phyloP scores from a whole-genome alignment of 257 asterid genomes.

The Euphrasia confusa region DNA sequence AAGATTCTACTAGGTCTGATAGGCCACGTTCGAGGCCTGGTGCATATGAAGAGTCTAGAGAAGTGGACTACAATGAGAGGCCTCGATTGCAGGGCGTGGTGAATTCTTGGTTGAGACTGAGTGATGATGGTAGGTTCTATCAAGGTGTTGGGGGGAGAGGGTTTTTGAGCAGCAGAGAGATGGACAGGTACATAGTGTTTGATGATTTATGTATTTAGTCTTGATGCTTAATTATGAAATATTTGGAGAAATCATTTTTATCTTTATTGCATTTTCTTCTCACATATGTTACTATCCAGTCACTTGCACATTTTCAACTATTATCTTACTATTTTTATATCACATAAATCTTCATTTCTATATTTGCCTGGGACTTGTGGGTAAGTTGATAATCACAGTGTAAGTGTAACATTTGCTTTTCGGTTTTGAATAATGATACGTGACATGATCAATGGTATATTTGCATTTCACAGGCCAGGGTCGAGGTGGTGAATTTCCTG shows the following conservation, averaged over 20 bases:
- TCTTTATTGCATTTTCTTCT: no score
- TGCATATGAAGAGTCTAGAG: conserved; percentile 46
- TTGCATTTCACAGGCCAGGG: conserved; percentile 48
- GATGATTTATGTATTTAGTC: no score
- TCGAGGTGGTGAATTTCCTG: conserved; percentile 51
- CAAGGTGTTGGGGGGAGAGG: conserved; percentile 66
- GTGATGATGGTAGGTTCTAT: conserved; percentile 48
- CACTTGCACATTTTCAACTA: no score
- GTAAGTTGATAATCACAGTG: not conserved
- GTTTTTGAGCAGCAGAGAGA: conserved; percentile 47
- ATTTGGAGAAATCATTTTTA: no score
- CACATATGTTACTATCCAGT: no score
- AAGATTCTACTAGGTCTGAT: conserved; percentile 38
- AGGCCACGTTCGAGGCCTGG: conserved; percentile 20
- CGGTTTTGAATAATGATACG: not conserved
- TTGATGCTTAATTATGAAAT: no score
- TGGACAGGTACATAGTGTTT: conserved; percentile 41
- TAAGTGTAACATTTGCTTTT: not conserved
- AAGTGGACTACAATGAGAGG: conserved; percentile 50
- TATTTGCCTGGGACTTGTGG: no score
- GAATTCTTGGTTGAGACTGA: conserved; percentile 44
- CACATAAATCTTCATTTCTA: no score
- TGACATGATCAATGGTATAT: conserved; percentile 8
- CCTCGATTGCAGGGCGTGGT: conserved; percentile 66
- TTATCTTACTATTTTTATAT: no score